Conservation (phyloP, 768 basidiomycete species). For the Pleurotus salmoneostramineus region DNA sequence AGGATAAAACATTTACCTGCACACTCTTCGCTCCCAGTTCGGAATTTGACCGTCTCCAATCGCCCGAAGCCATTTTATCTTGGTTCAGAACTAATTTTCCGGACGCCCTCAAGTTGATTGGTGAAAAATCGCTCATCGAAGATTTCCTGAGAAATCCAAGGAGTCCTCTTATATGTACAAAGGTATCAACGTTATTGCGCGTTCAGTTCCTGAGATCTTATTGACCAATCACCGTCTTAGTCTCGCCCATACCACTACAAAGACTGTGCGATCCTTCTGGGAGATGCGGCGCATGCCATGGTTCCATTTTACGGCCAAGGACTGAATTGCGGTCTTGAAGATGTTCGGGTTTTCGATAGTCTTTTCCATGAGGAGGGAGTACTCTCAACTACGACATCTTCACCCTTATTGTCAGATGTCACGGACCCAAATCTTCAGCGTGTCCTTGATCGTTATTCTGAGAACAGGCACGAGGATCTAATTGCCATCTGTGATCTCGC, state of each 20-base stretch:
- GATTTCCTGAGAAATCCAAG: conserved; percentile 85
- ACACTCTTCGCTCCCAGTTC: conserved; percentile 88
- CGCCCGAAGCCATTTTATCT: conserved; percentile 47
- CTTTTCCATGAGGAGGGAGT: conserved; percentile 73
- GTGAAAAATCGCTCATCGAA: conserved; percentile 68
- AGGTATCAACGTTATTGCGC: conserved; percentile 49
- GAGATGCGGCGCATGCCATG: conserved; percentile 97
- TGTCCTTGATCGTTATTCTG: conserved; percentile 78
- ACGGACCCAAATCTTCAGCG: conserved; percentile 32
- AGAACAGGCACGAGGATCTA: conserved; percentile 81
- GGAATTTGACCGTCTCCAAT: conserved; percentile 66
- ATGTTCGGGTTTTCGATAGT: conserved; percentile 84
- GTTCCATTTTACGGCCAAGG: conserved; percentile 99
- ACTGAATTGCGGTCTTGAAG: conserved; percentile 95
- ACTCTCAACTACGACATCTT: conserved; percentile 30
- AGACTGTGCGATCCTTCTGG: conserved; percentile 83
- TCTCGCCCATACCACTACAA: conserved; percentile 86
- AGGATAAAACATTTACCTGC: conserved; percentile 98
- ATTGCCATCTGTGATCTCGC: conserved; percentile 89
- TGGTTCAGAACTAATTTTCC: conserved; percentile 89
- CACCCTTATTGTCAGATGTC: conserved; percentile 44
- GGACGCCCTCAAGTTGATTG: conserved; percentile 84
- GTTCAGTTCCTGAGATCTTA: conserved; percentile 12
- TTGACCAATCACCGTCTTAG: conserved; percentile 31
- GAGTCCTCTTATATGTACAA: conserved; percentile 87